Base-by-base conservation (phyloP, 805 yeast genomes). In the Phaffomyces opuntiae region DNA sequence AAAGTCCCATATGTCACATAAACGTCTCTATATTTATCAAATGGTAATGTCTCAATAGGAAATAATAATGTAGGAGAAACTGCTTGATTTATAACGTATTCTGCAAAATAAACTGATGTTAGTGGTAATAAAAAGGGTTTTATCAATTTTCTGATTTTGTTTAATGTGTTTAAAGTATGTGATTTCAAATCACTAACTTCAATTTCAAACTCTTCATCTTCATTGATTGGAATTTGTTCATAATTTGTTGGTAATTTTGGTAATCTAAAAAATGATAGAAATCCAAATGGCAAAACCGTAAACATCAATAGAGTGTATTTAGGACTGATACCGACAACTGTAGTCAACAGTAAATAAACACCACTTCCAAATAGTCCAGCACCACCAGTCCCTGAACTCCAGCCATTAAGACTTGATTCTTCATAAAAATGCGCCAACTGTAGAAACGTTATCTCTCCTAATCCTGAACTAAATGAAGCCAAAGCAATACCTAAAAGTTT, bases 301-400 rank as follows among this genome's bases (percentile, higher is more conserved):
- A 86, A 89, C 24, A 77, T 21, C 13, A 83, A 59, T 36, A 91
- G 68, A 0, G 87, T 69, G 1, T 69, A 47, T 48, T 69, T 69
- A 0, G 86, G 80, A 7, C 76, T 63, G 2, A 87, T 47, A 1
- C 77, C 71, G 21, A 86, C 40, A 57, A 88, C 66, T 1, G 91
- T 83, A 0, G 97, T 91, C 54, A 87, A 49, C 1, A 83, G 53
- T 73, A 91, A 56, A 57, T 78, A 90, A 13, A 75, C 58, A 44
- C 84, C 86, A 43, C 90, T 79, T 0, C 98, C 99, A 17, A 78
- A 74, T 6, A 91, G 62, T 0, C 99, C 99, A 1, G 99, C 98
- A 17, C 88, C 95, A 4, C 99, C 98, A 0, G 98, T 91, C 1
- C 99, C 99, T 8, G 89, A 77, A 19, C 96, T 85, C 79, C 95